Base-by-base conservation (phyloP, 2,329 filamentous ascomycete species). In the Camptophora hylomeconis region DNA sequence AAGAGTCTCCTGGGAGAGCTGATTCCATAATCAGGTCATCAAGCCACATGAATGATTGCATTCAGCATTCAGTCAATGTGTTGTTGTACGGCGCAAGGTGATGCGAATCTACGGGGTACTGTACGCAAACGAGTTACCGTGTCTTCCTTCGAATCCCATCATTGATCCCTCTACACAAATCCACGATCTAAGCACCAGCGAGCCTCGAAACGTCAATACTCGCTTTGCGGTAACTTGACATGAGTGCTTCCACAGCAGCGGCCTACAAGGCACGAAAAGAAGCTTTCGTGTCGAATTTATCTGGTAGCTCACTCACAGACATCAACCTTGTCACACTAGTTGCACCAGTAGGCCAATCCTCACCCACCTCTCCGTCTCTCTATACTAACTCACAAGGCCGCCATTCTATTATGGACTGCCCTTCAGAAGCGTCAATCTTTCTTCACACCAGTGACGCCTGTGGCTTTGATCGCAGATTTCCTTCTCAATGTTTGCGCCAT, bases 211-310 rank as follows among this genome's bases (percentile, higher is more conserved):
- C n/a, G n/a, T n/a, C n/a, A n/a, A n/a, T n/a, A n/a, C n/a, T n/a
- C n/a, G n/a, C n/a, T n/a, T n/a, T n/a, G n/a, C n/a, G n/a, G n/a
- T n/a, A n/a, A n/a, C n/a, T n/a, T n/a, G n/a, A n/a, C n/a, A n/a
- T n/a, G n/a, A n/a, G n/a, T n/a, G n/a, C n/a, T n/a, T n/a, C n/a
- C n/a, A n/a, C 32, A 15, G 32, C 36, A 24, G 31, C 35, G 30
- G 76, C 67, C 56, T 93, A 94, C 64, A 98, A 94, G 60, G 72
- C 79, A 47, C 67, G 79, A 44, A 98, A 98, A 61, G 86, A 92
- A 63, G 83, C 83, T 50, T 93, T 93, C 53, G 89, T 98, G 48
- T 93, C 87, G 31, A 81, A 84, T 52, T 72, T 93, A 17, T 75
- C 78, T 5, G 89, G 89, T 21, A 83, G 89, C 35, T 69, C 74